Evolutionary conservation across 257 asterid species (phyloP).

Genomic region (Rauvolfia tetraphylla): DNA sequence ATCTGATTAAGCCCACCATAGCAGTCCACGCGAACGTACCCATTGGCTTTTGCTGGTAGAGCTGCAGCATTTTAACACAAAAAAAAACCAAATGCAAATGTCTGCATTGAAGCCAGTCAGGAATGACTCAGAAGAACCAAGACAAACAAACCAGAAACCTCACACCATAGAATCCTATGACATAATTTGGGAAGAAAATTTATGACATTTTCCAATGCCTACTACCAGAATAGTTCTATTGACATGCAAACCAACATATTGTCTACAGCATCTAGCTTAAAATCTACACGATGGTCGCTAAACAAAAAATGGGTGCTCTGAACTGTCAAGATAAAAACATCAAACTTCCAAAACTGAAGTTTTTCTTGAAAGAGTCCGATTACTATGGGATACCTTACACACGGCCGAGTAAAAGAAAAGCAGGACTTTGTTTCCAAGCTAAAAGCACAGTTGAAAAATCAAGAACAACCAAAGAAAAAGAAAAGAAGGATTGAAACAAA

Average conservation of each 20-base stretch:
- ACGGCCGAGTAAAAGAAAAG: not conserved
- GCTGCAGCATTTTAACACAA: conserved; percentile 98
- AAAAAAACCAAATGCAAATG: conserved; percentile 85
- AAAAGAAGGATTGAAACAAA: not conserved
- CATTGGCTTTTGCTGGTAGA: conserved; percentile 71
- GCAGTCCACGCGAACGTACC: conserved; percentile 95
- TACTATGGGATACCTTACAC: not conserved
- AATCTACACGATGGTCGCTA: not conserved
- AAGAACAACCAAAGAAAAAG: not conserved
- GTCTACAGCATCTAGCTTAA: not conserved
- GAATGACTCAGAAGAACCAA: conserved; percentile 41
- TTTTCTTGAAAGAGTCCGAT: not conserved
- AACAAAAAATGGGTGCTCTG: not conserved
- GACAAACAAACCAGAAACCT: conserved; percentile 4
- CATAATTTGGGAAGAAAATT: not conserved
- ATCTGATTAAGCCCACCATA: conserved; percentile 99
- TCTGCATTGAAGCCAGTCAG: conserved; percentile 83
- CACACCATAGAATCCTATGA: not conserved
- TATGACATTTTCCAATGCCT: not conserved
- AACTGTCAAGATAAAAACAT: not conserved
- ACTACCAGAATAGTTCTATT: not conserved
- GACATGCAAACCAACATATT: not conserved
- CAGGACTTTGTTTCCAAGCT: not conserved
- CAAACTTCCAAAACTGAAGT: not conserved
- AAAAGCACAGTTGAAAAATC: not conserved